Evolutionary conservation across 768 basidiomycete genomes (phyloP), one percentile per base, ranked within the genome.

Genomic region (Suillus alpinus): DNA sequence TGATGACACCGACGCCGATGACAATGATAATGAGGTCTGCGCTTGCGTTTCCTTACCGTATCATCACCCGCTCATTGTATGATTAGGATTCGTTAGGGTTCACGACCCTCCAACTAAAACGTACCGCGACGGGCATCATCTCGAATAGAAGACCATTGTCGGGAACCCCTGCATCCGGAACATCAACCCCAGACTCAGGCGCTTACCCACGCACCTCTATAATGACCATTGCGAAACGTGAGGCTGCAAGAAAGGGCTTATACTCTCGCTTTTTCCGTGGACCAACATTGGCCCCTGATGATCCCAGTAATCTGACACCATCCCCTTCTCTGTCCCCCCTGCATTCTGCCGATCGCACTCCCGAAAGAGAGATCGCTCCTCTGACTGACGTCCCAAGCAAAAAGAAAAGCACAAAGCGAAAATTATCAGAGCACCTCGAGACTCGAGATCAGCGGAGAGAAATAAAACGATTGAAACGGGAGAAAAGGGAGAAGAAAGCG

Each of bases 221-320:
- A 13, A 68, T 94, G 57, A 77, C 84, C 0, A 71, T 76, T 4
- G 91, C 92, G 6, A 93, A 92, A 72, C 81, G 88, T 49, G 89
- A 93, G 65, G 86, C 91, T 10, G 95, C 94, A 0, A 85, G 82
- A 62, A 80, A 83, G 12, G 80, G 79, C 20, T 80, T 98, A 3
- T 98, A 97, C 71, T 80, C 92, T 4, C 80, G 80, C 60, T 96
- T 97, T 72, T 91, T 89, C 68, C 84, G 88, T 26, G 95, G 94
- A 0, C 86, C 90, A 20, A 76, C 88, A 37, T 72, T 92, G 18
- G 83, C 83, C 2, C 83, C 83, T 26, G 83, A 81, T 47, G 55
- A 36, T 32, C 63, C 64, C 23, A 31, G 40, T 18, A 26, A 37
- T 13, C 52, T 43, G 56, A 16, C 16, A 8, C 12, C 8, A 4